Evolutionary conservation across 805 yeast species (phyloP).

Genomic region (Kuraishia piskuri): DNA sequence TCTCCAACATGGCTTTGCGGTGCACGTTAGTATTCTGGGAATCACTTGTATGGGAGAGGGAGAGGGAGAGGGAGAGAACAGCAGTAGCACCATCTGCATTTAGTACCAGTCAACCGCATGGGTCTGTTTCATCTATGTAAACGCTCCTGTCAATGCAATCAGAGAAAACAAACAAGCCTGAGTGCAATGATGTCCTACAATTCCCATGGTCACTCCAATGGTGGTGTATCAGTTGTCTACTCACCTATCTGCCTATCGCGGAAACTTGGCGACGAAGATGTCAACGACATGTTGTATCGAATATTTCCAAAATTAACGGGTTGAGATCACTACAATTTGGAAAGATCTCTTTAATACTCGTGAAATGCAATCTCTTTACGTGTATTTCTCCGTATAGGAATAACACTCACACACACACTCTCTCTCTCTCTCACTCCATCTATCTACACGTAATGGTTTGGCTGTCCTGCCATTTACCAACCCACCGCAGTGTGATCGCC

Average conservation of each 20-base stretch:
- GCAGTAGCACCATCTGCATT: not conserved
- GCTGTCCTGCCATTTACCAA: not conserved
- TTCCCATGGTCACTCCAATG: not conserved
- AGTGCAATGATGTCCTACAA: no score
- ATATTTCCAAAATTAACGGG: not conserved
- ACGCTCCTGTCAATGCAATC: no score
- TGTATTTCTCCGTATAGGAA: no score
- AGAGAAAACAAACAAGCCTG: no score
- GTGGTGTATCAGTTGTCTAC: constrained; percentile 4
- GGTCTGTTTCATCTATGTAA: no score
- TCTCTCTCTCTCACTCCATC: no score
- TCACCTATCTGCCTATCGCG: constrained; percentile 1
- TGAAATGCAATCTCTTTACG: no score
- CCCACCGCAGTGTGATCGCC: not conserved
- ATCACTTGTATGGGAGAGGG: not conserved
- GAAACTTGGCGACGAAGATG: not conserved
- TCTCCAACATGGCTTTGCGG: constrained; percentile 44
- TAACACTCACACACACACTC: not conserved
- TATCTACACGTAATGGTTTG: not conserved
- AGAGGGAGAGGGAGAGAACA: not conserved
- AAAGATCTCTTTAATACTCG: not conserved
- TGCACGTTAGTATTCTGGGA: constrained; percentile 3
- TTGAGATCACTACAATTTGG: not conserved
- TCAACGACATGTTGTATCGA: not conserved
- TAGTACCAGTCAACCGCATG: not conserved